Evolutionary conservation across 371 early-diverging fungal genomes (phyloP).

Genomic region (Massospora cicadina): DNA sequence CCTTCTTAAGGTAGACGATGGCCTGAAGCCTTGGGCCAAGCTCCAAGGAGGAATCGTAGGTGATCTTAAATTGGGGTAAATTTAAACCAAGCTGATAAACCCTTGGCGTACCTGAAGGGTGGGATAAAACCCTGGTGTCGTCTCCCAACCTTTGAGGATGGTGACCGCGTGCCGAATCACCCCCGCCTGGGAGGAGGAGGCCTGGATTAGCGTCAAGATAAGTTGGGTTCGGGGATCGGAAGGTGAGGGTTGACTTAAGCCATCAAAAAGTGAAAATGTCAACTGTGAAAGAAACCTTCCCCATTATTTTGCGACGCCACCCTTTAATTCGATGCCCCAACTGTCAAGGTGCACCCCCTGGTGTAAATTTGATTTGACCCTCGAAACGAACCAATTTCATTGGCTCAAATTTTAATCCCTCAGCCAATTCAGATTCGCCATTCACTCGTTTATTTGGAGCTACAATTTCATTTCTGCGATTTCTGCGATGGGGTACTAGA

Average conservation of each 20-base stretch:
- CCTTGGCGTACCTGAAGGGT: conserved; percentile 56
- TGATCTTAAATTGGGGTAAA: conserved; percentile 35
- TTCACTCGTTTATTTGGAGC: too few species aligned
- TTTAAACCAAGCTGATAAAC: not conserved
- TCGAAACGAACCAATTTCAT: too few species aligned
- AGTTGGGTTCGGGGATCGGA: conserved; percentile 28
- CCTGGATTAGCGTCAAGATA: conserved; percentile 34
- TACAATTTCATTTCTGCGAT: too few species aligned
- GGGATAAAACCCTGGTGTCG: conserved; percentile 45
- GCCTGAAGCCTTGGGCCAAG: conserved; percentile 56
- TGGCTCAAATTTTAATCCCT: too few species aligned
- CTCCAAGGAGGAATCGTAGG: conserved; percentile 39
- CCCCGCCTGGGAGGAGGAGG: conserved; percentile 44
- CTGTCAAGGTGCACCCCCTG: too few species aligned
- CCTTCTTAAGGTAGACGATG: conserved; percentile 70
- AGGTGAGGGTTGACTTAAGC: not conserved
- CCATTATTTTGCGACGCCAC: too few species aligned
- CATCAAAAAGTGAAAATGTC: not conserved
- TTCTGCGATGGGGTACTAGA: too few species aligned
- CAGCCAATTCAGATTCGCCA: too few species aligned
- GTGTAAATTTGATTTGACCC: too few species aligned
- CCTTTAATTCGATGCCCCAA: too few species aligned
- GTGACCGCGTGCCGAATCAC: conserved; percentile 46
- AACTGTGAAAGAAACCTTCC: too few species aligned
- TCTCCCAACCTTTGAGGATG: conserved; percentile 56